phyloP scores from a whole-genome alignment of 73 alveolate species.

The Blepharisma japonicum region DNA sequence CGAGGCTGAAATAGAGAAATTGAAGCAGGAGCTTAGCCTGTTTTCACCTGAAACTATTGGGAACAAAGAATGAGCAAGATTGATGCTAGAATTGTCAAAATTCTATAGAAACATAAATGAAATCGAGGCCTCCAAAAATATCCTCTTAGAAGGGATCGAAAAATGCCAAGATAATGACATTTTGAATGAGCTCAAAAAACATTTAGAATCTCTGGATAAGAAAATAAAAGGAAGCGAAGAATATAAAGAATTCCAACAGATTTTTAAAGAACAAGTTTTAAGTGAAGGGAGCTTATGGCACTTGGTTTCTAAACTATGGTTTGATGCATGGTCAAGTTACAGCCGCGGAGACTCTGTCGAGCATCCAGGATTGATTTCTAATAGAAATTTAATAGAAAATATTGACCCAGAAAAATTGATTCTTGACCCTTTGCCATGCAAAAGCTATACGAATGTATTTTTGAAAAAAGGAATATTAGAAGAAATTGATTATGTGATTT shows the following conservation, averaged over 20 bases:
- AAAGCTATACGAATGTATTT: conserved; percentile 35
- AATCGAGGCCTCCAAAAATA: too few species aligned
- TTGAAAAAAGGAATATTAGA: conserved; percentile 42
- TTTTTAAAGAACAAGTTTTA: not conserved
- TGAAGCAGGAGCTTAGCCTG: too few species aligned
- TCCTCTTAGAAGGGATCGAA: too few species aligned
- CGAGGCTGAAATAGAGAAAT: too few species aligned
- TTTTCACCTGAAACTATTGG: too few species aligned
- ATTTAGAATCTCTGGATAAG: too few species aligned
- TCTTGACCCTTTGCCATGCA: conserved; percentile 34
- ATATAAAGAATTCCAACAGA: not conserved
- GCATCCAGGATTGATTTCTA: conserved; percentile 4
- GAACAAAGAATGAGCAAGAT: too few species aligned
- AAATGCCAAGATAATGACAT: too few species aligned
- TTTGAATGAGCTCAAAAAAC: too few species aligned
- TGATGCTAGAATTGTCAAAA: too few species aligned
- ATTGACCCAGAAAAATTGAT: not conserved
- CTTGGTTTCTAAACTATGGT: conserved; percentile 2
- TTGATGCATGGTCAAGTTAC: not conserved
- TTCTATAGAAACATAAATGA: too few species aligned
- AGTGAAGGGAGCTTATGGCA: conserved; percentile 26
- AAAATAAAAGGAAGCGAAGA: not conserved
- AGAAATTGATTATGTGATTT: conserved; percentile 38
- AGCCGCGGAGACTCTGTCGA: not conserved
- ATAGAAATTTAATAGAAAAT: not conserved